Percentiles rank a stretch among this genome's conserved stretches.
phyloP scores from a whole-genome alignment of 345 rosid genomes.

The Populus nigra region DNA sequence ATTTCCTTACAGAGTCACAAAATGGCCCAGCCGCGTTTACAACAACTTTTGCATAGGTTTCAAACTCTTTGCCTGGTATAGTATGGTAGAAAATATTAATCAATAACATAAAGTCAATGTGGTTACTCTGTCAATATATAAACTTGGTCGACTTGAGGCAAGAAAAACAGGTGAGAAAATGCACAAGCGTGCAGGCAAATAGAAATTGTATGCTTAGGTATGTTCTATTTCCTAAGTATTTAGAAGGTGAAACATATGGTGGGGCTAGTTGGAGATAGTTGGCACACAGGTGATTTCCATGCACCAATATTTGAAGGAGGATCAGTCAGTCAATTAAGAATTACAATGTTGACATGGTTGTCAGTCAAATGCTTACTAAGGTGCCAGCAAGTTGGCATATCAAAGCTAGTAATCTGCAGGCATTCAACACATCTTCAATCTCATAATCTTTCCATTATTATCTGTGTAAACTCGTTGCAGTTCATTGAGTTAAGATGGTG shows the following conservation, averaged over 20 bases:
- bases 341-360: neutral
- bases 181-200: neutral
- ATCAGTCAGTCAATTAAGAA: neutral
- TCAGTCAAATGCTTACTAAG: neutral
- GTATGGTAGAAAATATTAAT: conserved; percentile 12
- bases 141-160: neutral
- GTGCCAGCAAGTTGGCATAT: neutral
- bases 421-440: neutral
- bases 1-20: conserved; percentile 83
- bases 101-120: neutral
- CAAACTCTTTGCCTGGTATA: conserved; percentile 73
- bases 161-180: neutral
- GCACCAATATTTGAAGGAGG: neutral
- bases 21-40: conserved; percentile 97
- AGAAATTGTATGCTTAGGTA: neutral
- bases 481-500: neutral
- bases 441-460: neutral
- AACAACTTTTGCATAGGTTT: conserved; percentile 78
- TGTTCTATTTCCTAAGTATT: too few relatives aligned
- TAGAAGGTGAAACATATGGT: too few relatives aligned
- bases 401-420: neutral
- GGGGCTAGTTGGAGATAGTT: neutral
- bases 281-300: neutral
- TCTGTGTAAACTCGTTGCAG: neutral
- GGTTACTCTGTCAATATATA: neutral